These are phyloP conservation scores for Pueraria montana DNA, from an alignment of 306 rosid species.

Conservation along the genomic window DNA sequence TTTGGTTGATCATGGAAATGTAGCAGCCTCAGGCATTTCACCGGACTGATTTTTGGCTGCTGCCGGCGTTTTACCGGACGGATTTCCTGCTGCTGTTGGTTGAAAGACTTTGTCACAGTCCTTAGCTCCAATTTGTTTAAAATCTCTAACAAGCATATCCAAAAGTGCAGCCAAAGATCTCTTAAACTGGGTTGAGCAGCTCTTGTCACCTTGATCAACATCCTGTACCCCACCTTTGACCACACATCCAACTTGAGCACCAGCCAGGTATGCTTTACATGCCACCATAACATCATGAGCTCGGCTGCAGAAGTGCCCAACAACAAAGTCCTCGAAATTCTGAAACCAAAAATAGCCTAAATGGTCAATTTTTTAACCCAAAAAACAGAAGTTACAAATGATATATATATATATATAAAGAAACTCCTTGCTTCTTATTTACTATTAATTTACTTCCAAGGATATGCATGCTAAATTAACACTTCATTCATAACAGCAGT, in stretches of 20 bases:
- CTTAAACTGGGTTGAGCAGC: slow-evolving; percentile 73
- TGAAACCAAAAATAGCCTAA: slow-evolving; percentile 52
- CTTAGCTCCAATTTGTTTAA: slow-evolving; percentile 64
- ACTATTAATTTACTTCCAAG: not conserved
- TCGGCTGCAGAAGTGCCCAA: slow-evolving; percentile 75
- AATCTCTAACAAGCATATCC: slow-evolving; percentile 58
- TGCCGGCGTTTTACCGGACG: not conserved
- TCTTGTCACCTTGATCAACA: slow-evolving; percentile 75
- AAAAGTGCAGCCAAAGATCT: slow-evolving; percentile 49
- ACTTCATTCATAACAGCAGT: not conserved
- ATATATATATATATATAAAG: not conserved
- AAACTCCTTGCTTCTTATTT: slow-evolving; percentile 29
- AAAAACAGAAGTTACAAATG: not conserved
- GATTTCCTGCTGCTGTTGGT: slow-evolving; percentile 34
- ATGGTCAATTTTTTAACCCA: slow-evolving; percentile 24
- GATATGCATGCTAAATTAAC: slow-evolving; percentile 25
- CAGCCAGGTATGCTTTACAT: slow-evolving; percentile 81
- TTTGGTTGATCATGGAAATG: slow-evolving; percentile 44
- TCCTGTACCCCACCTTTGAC: slow-evolving; percentile 88
- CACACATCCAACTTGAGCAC: slow-evolving; percentile 90
- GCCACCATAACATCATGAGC: slow-evolving; percentile 81
- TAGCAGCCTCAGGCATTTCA: slow-evolving; percentile 46
- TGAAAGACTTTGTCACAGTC: slow-evolving; percentile 67
- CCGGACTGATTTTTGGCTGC: slow-evolving; percentile 21
- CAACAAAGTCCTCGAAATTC: slow-evolving; percentile 81